Base-by-base conservation (phyloP, 768 basidiomycete genomes). In the Hemileccinum rubropunctum region DNA sequence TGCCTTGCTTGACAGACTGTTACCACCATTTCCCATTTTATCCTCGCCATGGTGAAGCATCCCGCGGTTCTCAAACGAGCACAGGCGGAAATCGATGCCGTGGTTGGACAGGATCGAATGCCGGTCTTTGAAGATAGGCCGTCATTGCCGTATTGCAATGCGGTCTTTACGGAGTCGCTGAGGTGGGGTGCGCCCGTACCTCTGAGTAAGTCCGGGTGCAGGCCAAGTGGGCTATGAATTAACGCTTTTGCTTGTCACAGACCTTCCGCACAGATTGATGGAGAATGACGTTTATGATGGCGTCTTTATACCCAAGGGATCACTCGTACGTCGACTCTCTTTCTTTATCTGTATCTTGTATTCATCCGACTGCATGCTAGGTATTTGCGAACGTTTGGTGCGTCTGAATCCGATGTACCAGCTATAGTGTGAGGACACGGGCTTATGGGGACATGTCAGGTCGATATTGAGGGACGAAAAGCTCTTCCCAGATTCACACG, bases 341-440 rank as follows among this genome's bases (percentile, higher is more conserved):
- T 7, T 35, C 11, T 39, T 27, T 0, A 4, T 34, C 39, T 36
- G 30, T 48, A 12, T 17, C 6, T 27, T 3, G 13, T 15, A 20
- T 40, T 54, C n/a, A 56, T 15, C 26, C 17, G 62, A 62, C 3
- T 15, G 15, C 5, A 2, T 42, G 4, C 38, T 45, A 69, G 66
- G 62, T 85, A 20, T 81, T 86, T 53, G 78, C 75, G 12, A 87
- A 87, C 59, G 78, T 84, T 43, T 86, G 83, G 84, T 71, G 36
- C 34, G 67, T 62, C 15, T 9, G 18, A 32, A 4, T 27, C n/a
- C 26, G 15, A 20, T 45, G 18, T 34, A 40, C 45, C 48, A 32
- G 28, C 15, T 12, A 23, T 23, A 4, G 3, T 5, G 21, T 14
- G 39, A 40, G 11, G n/a, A 3, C 6, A 3, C 13, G 8, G 13